phyloP scores from a whole-genome alignment of 208 protist genomes.

The Crithidia acanthocephali region DNA sequence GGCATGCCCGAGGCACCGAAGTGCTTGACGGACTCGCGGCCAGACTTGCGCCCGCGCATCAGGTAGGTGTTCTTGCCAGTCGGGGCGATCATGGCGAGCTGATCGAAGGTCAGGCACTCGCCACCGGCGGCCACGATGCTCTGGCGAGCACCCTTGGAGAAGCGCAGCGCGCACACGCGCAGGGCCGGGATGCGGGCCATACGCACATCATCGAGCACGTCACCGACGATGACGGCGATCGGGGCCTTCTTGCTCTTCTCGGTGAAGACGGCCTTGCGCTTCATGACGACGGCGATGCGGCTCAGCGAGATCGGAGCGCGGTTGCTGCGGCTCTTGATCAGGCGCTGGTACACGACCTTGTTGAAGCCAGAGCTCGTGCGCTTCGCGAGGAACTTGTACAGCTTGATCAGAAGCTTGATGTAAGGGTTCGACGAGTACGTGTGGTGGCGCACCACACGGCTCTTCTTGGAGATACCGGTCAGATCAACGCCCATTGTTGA shows the following conservation, averaged over 20 bases:
- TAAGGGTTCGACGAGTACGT: constrained; percentile 98
- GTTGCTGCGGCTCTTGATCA: constrained; percentile 97
- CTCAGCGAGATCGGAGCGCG: constrained; percentile 96
- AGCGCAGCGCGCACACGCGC: constrained; percentile 98
- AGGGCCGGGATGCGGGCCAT: constrained; percentile 96
- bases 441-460: constrained; percentile 92
- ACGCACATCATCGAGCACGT: constrained; percentile 99
- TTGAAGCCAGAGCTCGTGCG: constrained; percentile 99
- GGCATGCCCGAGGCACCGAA: constrained; percentile 98
- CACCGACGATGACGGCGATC: constrained; percentile 98
- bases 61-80: constrained; percentile 98
- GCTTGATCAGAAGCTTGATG: constrained; percentile 98
- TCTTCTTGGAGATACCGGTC: constrained; percentile 91
- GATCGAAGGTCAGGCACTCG: constrained; percentile 99
- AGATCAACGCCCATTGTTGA: constrained; percentile 90
- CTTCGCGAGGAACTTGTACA: constrained; percentile 99
- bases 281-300: constrained; percentile 94
- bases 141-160: constrained; percentile 98
- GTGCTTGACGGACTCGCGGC: constrained; percentile 98
- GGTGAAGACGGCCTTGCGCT: constrained; percentile 87
- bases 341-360: constrained; percentile 96
- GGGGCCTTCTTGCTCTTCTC: constrained; percentile 86
- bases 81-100: constrained; percentile 95
- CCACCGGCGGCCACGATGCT: constrained; percentile 99
- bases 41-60: constrained; percentile 95